Base-by-base conservation (phyloP, 768 basidiomycete genomes). In the Sporobolomyces roseus region DNA sequence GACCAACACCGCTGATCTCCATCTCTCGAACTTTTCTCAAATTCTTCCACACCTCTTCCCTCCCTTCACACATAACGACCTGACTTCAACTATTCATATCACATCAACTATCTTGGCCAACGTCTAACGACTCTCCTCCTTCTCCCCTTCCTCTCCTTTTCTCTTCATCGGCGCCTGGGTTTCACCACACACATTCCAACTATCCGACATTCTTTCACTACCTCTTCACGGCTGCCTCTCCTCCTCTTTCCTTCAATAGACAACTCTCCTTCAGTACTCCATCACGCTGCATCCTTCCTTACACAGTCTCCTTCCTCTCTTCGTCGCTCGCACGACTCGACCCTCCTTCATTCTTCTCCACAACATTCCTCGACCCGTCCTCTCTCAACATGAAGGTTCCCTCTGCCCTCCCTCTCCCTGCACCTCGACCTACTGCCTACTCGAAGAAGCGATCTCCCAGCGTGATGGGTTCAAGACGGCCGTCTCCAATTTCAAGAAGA, bases 371-470 rank as follows among this genome's bases (percentile, higher is more conserved):
- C 63, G 58, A 58, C 59, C 29, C 56, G 36, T 33, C 29, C 43
- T 43, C n/a, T n/a, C 35, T 14, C 45, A 23, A 13, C 38, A 68
- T 70, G 70, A 66, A 63, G 50, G 58, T 53, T 25, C 68, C 68
- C 13, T 45, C 65, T 25, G 61, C 58, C 14, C 50, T 68, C 35
- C 48, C 71, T 36, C 58, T 65, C 32, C 65, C 66, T 53, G 63
- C 66, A 21, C 35, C 63, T 33, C 65, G 72, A 23, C 45, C 63
- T 5, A 19, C 66, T 29, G 58, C 69, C 25, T 91, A 91, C 76
- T 87, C 87, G 55, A 90, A 87, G 86, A 91, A 66, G 46, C 73
- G 75, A 43, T 69, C 75, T 1, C 67, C 71, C 38, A 54, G 41
- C 33, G 56, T 23, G 33, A 30, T 46, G 27, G 27, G 62, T 33